A percentile compares a stretch with the other conserved stretches of the same genome.
These are phyloP conservation scores for Yamadazyma triangularis DNA, from an alignment of 1,139 yeast species.

Conservation along the genomic window DNA sequence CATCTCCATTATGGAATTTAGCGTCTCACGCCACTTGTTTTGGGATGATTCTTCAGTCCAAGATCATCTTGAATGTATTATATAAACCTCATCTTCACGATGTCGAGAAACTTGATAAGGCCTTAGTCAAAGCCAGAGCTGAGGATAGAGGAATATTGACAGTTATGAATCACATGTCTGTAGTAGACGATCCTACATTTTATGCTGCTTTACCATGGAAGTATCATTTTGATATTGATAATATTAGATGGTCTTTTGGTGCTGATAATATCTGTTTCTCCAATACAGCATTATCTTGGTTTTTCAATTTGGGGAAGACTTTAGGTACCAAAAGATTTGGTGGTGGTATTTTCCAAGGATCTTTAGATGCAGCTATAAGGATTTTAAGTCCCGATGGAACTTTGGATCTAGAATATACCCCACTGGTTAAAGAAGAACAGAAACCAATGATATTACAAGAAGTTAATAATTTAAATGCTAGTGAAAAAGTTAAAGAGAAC, in stretches of 20 bases:
- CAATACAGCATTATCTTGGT: conserved; percentile 46
- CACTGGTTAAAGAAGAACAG: conserved; percentile 23
- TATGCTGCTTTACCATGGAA: conserved; percentile 85
- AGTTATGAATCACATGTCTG: conserved; percentile 95
- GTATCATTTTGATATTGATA: conserved; percentile 57
- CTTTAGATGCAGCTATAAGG: conserved; percentile 84
- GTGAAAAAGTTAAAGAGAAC: neutral
- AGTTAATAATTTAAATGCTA: conserved; percentile 13
- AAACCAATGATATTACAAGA: conserved; percentile 26
- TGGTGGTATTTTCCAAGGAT: conserved; percentile 86
- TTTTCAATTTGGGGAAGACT: conserved; percentile 85
- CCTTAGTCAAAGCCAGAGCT: conserved; percentile 53
- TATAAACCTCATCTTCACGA: conserved; percentile 63
- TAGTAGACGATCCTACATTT: conserved; percentile 86
- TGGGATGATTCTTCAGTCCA: conserved; percentile 62
- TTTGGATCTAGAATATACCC: conserved; percentile 46
- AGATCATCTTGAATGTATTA: conserved; percentile 52
- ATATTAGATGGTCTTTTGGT: conserved; percentile 90
- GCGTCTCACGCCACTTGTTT: conserved; percentile 69
- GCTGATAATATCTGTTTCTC: conserved; percentile 89
- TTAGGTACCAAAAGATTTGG: conserved; percentile 86
- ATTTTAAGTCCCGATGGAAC: conserved; percentile 79
- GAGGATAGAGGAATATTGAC: conserved; percentile 78
- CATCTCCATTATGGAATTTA: conserved; percentile 55
- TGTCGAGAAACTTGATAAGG: conserved; percentile 59